These are phyloP conservation scores for Pontederia crassipes DNA, from an alignment of 176 grass and related monocot genomes.

Conservation along the genomic window DNA sequence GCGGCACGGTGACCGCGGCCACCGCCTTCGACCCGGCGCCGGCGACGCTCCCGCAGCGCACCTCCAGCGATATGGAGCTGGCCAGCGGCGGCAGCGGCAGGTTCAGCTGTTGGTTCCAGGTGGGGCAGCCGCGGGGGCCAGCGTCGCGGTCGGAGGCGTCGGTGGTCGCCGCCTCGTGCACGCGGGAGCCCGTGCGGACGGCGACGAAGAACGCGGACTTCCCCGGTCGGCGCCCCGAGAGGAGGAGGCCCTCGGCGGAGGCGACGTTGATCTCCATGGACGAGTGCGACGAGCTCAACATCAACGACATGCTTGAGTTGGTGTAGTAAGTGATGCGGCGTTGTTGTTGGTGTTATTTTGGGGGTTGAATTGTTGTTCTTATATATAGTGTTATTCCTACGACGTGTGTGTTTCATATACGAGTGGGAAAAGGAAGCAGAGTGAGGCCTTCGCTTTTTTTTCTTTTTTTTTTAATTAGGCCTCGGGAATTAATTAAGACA, in stretches of 20 bases:
- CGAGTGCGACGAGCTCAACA: background rate
- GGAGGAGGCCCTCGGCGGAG: conserved; percentile 9
- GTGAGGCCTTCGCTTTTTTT: no score
- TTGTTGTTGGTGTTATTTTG: no score
- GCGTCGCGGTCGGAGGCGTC: background rate
- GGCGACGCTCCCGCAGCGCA: background rate
- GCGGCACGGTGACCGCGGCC: conserved; percentile 1
- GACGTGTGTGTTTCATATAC: no score
- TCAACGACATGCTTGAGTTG: background rate
- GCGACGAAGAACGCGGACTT: conserved; percentile 2
- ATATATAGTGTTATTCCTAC: no score
- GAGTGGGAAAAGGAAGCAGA: no score
- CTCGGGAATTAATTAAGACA: no score
- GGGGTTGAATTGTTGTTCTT: no score
- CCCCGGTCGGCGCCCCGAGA: background rate
- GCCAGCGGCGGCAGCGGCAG: background rate
- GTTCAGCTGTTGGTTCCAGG: conserved; percentile 7
- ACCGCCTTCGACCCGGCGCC: background rate
- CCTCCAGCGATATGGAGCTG: conserved; percentile 7
- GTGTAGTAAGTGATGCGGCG: no score
- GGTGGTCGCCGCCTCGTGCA: background rate
- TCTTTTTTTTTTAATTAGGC: no score
- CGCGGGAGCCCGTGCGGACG: background rate
- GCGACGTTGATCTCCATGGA: conserved; percentile 7
- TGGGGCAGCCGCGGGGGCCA: background rate